Evolutionary conservation across 2,329 filamentous ascomycete genomes (phyloP).

Genomic region (Fusarium tupiense): DNA sequence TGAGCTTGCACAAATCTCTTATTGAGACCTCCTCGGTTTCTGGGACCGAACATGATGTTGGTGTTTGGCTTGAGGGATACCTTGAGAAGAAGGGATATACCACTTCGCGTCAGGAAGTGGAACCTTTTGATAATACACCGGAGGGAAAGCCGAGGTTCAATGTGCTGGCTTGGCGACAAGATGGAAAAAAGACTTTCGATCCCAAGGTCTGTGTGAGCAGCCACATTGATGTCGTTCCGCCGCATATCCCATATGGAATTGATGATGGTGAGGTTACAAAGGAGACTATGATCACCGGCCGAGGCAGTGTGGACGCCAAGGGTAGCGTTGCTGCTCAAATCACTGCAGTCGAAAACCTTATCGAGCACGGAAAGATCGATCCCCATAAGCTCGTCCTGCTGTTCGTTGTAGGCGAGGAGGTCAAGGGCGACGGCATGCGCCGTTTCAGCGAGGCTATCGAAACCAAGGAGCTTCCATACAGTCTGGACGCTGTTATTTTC

Average conservation of each 20-base stretch:
- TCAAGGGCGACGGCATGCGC: slow-evolving; percentile 81
- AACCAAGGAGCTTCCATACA: slow-evolving; percentile 47
- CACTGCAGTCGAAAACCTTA: slow-evolving; percentile 69
- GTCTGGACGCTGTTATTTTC: slow-evolving; percentile 79
- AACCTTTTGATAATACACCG: slow-evolving; percentile 44
- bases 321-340: slow-evolving; percentile 78
- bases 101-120: slow-evolving; percentile 55
- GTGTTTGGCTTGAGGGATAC: slow-evolving; percentile 73
- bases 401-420: slow-evolving; percentile 86
- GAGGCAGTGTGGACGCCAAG: slow-evolving; percentile 79
- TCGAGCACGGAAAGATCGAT: slow-evolving; percentile 52
- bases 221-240: slow-evolving; percentile 84
- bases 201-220: slow-evolving; percentile 75
- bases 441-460: slow-evolving; percentile 55
- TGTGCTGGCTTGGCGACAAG: slow-evolving; percentile 73
- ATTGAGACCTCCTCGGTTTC: slow-evolving; percentile 78
- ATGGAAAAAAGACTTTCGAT: slow-evolving; percentile 51
- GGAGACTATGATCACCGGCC: slow-evolving; percentile 70
- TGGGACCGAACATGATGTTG: slow-evolving; percentile 74
- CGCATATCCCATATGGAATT: slow-evolving; percentile 74
- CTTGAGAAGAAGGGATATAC: slow-evolving; percentile 62
- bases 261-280: slow-evolving; percentile 55
- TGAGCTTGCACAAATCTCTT: slow-evolving; percentile 80
- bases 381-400: slow-evolving; percentile 66
- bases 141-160: slow-evolving; percentile 66